Percentiles rank a stretch among this genome's conserved stretches.
These are phyloP conservation scores for Aureobasidium vineae DNA, from an alignment of 2,329 filamentous ascomycete species.

Conservation along the genomic window DNA sequence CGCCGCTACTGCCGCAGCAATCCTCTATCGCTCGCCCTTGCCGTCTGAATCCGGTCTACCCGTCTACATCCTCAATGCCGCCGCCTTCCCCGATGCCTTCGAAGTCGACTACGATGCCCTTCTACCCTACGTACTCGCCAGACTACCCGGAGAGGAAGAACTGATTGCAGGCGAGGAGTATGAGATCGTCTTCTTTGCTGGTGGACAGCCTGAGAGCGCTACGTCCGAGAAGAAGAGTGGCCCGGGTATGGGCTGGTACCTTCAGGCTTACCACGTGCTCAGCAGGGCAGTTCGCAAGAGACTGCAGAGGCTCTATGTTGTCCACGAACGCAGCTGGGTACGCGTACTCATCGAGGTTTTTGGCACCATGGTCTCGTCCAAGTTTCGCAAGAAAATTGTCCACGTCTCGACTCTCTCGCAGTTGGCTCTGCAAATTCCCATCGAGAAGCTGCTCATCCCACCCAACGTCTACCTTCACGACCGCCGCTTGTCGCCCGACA, in stretches of 20 bases:
- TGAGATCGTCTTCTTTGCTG: constrained; percentile 58
- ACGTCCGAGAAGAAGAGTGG: constrained; percentile 48
- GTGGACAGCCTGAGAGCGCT: constrained; percentile 49
- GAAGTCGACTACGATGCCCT: constrained; percentile 56
- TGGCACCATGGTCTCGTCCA: constrained; percentile 57
- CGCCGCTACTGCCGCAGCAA: constrained; percentile 51
- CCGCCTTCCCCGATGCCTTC: constrained; percentile 55
- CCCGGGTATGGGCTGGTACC: constrained; percentile 56
- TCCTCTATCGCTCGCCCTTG: constrained; percentile 55
- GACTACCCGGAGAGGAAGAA: constrained; percentile 56
- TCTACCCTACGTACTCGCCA: constrained; percentile 55
- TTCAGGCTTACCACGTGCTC: constrained; percentile 58
- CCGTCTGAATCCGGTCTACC: constrained; percentile 52
- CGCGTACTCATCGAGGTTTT: constrained; percentile 56
- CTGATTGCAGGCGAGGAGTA: constrained; percentile 54
- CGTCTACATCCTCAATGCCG: constrained; percentile 56
- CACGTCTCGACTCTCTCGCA: constrained; percentile 53
- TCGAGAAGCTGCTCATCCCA: constrained; percentile 55
- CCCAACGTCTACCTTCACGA: constrained; percentile 56
- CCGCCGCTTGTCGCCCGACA: constrained; percentile 50
- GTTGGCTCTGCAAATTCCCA: constrained; percentile 52
- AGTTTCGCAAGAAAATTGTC: constrained; percentile 58
- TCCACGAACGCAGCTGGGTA: constrained; percentile 58
- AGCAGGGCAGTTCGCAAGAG: constrained; percentile 56
- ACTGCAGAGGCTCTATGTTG: constrained; percentile 56